Percentiles rank a stretch among this genome's conserved stretches.
phyloP scores from a whole-genome alignment of 306 rosid species.

The Phaseolus lunatus region DNA sequence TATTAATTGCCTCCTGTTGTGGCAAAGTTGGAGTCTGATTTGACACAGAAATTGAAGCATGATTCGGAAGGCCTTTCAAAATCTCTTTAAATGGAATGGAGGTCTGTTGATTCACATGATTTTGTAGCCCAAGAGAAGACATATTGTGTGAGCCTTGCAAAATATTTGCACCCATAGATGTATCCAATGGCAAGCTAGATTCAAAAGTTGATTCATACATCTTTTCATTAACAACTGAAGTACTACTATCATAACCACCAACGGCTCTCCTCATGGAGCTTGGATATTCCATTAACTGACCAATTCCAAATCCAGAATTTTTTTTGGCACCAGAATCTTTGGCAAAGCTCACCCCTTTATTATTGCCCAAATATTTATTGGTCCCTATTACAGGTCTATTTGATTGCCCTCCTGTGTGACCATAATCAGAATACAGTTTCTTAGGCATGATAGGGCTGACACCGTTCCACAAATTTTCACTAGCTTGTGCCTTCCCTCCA shows the following conservation, averaged over 20 bases:
- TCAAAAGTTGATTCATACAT: slow-evolving; percentile 38
- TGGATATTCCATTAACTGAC: slow-evolving; percentile 45
- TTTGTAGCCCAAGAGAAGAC: slow-evolving; percentile 49
- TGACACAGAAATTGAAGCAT: slow-evolving; percentile 47
- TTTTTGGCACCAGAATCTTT: slow-evolving; percentile 38
- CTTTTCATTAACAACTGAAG: slow-evolving; percentile 44
- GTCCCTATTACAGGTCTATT: slow-evolving; percentile 35
- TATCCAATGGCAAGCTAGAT: slow-evolving; percentile 42
- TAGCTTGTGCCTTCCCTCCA: slow-evolving; percentile 35
- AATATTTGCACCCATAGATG: slow-evolving; percentile 40
- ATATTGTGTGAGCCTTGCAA: slow-evolving; percentile 39
- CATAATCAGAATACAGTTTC: slow-evolving; percentile 49
- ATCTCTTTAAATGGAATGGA: slow-evolving; percentile 44
- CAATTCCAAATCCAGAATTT: slow-evolving; percentile 46
- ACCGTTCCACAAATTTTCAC: slow-evolving; percentile 40
- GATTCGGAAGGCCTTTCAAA: slow-evolving; percentile 52
- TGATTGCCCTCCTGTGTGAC: slow-evolving; percentile 49
- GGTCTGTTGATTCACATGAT: slow-evolving; percentile 44
- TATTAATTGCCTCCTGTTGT: slow-evolving; percentile 48
- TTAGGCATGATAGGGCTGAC: slow-evolving; percentile 40
- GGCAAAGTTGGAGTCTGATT: slow-evolving; percentile 45
- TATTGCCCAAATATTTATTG: slow-evolving; percentile 47
- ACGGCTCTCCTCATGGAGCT: slow-evolving; percentile 40
- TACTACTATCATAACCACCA: slow-evolving; percentile 40
- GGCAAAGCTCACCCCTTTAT: slow-evolving; percentile 47